Evolutionary conservation across 139 green algal genomes (phyloP).

Genomic region (Nannochloris sp.): DNA sequence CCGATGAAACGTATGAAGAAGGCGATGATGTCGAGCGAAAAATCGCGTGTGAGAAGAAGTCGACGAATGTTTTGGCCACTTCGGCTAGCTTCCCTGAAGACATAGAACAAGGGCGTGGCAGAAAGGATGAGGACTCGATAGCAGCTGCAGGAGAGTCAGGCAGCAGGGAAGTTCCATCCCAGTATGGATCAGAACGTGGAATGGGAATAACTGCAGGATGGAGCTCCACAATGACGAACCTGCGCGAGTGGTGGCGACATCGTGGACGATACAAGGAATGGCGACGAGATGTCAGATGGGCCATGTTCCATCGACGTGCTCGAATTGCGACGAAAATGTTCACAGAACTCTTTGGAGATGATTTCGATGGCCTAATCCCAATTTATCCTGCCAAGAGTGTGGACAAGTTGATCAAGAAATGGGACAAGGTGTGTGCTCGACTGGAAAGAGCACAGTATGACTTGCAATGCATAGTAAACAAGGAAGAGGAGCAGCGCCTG

Average conservation of each 20-base stretch:
- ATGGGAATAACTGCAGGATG: slow-evolving; percentile 8
- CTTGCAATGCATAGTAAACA: neutral
- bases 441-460: slow-evolving; percentile 23
- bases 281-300: slow-evolving; percentile 28
- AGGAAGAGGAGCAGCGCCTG: neutral
- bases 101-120: too few species aligned
- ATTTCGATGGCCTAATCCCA: slow-evolving; percentile 30
- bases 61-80: too few species aligned
- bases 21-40: too few species aligned
- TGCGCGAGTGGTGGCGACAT: slow-evolving; percentile 3
- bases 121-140: too few species aligned
- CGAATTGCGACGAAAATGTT: slow-evolving; percentile 30
- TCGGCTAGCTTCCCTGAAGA: too few species aligned
- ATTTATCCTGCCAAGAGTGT: slow-evolving; percentile 28
- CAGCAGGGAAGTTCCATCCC: too few species aligned
- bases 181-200: neutral
- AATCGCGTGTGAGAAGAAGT: too few species aligned
- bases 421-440: slow-evolving; percentile 16
- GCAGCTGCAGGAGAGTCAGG: too few species aligned
- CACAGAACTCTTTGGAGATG: slow-evolving; percentile 26
- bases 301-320: slow-evolving; percentile 31
- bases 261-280: slow-evolving; percentile 16
- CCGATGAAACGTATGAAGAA: neutral
- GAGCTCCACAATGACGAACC: neutral
- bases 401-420: slow-evolving; percentile 18